Evolutionary conservation across 1,284 basidiomycete species (phyloP), one percentile per base, ranked within the genome.

Genomic region (Sphaerobolus stellatus): DNA sequence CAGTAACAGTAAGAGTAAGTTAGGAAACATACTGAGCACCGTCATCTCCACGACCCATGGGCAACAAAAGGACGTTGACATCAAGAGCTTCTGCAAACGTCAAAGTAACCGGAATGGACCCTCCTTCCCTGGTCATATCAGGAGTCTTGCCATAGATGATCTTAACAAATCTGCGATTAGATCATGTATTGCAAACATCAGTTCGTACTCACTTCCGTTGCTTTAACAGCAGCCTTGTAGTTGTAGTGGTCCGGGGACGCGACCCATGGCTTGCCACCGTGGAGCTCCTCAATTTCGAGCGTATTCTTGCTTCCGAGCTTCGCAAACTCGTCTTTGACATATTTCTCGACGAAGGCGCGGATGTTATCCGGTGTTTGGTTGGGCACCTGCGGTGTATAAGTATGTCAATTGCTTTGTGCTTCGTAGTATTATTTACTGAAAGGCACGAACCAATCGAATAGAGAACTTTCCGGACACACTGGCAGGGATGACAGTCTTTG

Each of bases 401-500:
- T 55, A 59, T 61, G 40, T 54, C 55, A n/a, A 24, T 43, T 24
- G 40, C 25, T 38, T 9, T 14, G 28, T 30, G 41, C 4, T 16
- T 25, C 8, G 36, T 20, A 43, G 22, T 8, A 24, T 20, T 27
- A 28, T 22, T 14, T 25, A 38, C n/a, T 29, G 25, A 28, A 13
- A 43, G 33, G 46, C 20, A 48, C 52, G 45, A 5, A 78, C 84
- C 30, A 67, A 87, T 78, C 94, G 89, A 68, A 98, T 90, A 63
- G 90, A 94, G 77, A 96, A 98, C 73, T 96, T 98, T 50, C 94
- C 96, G 9, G 85, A 78, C 27, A 98, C 93, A 57, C 87, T 86
- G 33, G 92, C 91, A 1, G 78, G 96, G 72, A 99, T 99, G 67
- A 99, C 97, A 0, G 96, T 99, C 83, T 97, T 97, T 44, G 83